phyloP scores from a whole-genome alignment of 2,329 filamentous ascomycete species.

The Sporothrix pallida region DNA sequence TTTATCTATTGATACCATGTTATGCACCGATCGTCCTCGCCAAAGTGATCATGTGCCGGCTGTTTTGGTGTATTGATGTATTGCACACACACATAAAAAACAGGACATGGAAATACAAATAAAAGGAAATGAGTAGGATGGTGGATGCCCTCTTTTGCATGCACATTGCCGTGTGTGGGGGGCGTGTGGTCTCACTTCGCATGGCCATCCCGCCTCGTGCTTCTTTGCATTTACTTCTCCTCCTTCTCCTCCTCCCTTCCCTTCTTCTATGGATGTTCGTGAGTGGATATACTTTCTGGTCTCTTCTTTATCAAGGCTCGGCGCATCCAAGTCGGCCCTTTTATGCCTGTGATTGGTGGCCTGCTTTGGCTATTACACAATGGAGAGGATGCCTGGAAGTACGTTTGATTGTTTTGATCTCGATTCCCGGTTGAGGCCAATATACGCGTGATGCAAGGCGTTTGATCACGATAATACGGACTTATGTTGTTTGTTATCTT shows the following conservation, averaged over 20 bases:
- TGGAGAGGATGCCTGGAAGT: neutral
- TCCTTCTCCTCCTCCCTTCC: neutral
- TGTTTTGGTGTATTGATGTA: neutral
- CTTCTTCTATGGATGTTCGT: neutral
- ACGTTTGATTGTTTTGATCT: neutral
- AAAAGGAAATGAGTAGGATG: neutral
- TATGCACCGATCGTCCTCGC: neutral
- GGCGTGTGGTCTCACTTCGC: conserved; percentile 11
- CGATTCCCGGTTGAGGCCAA: neutral
- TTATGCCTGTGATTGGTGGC: conserved; percentile 25
- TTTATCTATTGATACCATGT: neutral
- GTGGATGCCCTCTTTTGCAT: neutral
- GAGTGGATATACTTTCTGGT: neutral
- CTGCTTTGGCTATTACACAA: neutral
- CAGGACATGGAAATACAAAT: neutral
- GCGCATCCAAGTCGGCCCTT: conserved; percentile 20
- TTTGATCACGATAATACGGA: neutral
- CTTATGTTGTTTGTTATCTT: neutral
- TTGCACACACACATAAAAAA: neutral
- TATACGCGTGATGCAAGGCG: neutral
- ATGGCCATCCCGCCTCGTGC: conserved; percentile 7
- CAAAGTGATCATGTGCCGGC: conserved; percentile 5
- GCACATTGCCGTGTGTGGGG: conserved; percentile 10
- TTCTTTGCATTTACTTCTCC: neutral
- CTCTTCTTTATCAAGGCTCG: neutral